A percentile compares a stretch with the other conserved stretches of the same genome.
Evolutionary conservation across 2,329 filamentous ascomycete species (phyloP).

Genomic region (Penicillium freii): DNA sequence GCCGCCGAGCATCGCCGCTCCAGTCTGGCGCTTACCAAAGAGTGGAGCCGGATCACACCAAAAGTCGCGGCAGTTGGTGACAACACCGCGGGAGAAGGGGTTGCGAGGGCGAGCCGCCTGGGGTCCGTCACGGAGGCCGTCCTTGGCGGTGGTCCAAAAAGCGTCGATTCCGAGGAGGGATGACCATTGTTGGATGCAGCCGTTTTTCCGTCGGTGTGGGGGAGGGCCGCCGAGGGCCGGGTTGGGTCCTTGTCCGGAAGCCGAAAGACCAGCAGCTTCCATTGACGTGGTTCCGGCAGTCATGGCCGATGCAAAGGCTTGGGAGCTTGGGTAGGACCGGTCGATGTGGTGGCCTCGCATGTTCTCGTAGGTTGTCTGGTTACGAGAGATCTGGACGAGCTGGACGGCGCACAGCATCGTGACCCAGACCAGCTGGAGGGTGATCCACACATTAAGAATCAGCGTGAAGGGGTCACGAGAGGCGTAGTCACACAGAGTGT

Average conservation of each 20-base stretch:
- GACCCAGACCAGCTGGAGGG: conserved; percentile 88
- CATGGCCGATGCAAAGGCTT: conserved; percentile 64
- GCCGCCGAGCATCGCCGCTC: conserved; percentile 73
- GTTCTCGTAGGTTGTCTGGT: conserved; percentile 94
- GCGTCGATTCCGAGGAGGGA: conserved; percentile 86
- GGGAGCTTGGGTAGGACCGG: conserved; percentile 51
- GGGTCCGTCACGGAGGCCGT: conserved; percentile 58
- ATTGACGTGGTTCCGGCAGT: conserved; percentile 65
- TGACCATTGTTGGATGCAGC: conserved; percentile 76
- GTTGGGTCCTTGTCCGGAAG: conserved; percentile 63
- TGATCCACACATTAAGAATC: conserved; percentile 73
- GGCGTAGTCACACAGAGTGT: conserved; percentile 69
- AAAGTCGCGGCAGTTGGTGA: conserved; percentile 94
- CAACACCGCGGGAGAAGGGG: conserved; percentile 76
- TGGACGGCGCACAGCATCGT: conserved; percentile 96
- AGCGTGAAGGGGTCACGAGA: conserved; percentile 83
- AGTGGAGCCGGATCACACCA: conserved; percentile 87
- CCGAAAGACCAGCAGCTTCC: conserved; percentile 69
- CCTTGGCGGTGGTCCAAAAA: conserved; percentile 85
- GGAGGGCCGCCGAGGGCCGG: conserved; percentile 52
- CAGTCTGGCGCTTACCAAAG: conserved; percentile 71
- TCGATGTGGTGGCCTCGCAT: conserved; percentile 76
- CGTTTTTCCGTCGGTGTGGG: conserved; percentile 51
- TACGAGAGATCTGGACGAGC: conserved; percentile 84
- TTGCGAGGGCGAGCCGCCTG: conserved; percentile 61